Conservation (phyloP, 805 yeast species). For the Lipomyces lipofer region DNA sequence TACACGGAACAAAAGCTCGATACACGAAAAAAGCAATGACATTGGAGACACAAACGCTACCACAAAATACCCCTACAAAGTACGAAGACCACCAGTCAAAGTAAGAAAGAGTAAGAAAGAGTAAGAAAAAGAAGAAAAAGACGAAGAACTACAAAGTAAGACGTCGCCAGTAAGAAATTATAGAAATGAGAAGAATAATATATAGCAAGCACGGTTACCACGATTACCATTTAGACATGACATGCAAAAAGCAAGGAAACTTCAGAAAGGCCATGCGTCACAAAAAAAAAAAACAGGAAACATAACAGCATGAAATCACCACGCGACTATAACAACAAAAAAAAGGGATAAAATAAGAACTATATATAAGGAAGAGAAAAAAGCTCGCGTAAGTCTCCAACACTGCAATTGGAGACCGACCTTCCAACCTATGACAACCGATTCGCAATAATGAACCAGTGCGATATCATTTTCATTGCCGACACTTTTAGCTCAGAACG, state of each 20-base stretch:
- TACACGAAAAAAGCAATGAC: too few relatives aligned
- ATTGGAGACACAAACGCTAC: background rate
- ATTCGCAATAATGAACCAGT: constrained; percentile 5
- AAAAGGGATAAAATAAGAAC: background rate
- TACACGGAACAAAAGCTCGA: too few relatives aligned
- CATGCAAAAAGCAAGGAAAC: background rate
- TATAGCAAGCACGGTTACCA: background rate
- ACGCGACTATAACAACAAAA: background rate
- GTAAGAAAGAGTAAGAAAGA: background rate
- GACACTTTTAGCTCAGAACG: background rate
- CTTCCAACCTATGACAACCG: constrained; percentile 7
- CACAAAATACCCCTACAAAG: background rate
- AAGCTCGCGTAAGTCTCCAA: constrained; percentile 6
- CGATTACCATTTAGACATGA: background rate
- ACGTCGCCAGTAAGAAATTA: background rate
- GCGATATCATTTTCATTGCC: background rate
- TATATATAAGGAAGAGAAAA: constrained; percentile 5
- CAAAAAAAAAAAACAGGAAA: background rate
- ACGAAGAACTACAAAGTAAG: too few relatives aligned
- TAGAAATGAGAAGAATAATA: constrained; percentile 7
- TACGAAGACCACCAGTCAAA: background rate
- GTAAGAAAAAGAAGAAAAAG: background rate
- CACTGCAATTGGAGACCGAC: too few relatives aligned
- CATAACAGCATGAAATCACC: background rate
- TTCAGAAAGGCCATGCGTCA: too few relatives aligned